Conservation (phyloP, 345 rosid genomes). For the Alliaria petiolata region DNA sequence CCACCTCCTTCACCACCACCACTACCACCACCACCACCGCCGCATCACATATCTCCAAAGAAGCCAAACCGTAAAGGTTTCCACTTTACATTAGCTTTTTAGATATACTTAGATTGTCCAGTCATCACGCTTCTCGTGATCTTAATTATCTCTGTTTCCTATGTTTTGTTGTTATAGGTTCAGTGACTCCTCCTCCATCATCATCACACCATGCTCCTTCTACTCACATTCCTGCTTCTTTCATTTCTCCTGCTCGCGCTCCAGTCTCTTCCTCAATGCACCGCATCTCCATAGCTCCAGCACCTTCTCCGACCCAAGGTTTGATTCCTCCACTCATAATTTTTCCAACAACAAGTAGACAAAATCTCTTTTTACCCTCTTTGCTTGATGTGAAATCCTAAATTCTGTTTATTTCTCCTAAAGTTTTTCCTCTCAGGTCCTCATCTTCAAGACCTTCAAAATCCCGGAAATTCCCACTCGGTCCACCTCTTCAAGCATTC, state of each 20-base stretch:
- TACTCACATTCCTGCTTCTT: slow-evolving; percentile 42
- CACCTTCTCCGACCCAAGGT: slow-evolving; percentile 48
- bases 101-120: slow-evolving; percentile 10
- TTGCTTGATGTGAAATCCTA: slow-evolving; percentile 21
- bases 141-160: slow-evolving; percentile 19
- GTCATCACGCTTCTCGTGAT: background rate
- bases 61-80: slow-evolving; percentile 45
- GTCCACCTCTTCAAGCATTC: slow-evolving; percentile 62
- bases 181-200: slow-evolving; percentile 43
- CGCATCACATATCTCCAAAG: slow-evolving; percentile 44
- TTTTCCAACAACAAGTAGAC: background rate
- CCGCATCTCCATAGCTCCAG: slow-evolving; percentile 41
- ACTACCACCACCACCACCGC: too few relatives aligned
- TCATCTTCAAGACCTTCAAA: slow-evolving; percentile 56
- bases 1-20: slow-evolving; percentile 46
- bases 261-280: slow-evolving; percentile 36
- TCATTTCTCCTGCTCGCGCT: slow-evolving; percentile 34
- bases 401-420: slow-evolving; percentile 30
- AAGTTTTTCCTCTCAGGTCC: slow-evolving; percentile 40
- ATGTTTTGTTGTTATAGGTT: slow-evolving; percentile 39
- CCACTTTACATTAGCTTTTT: background rate
- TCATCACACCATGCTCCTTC: slow-evolving; percentile 46
- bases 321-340: slow-evolving; percentile 34
- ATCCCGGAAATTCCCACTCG: slow-evolving; percentile 48
- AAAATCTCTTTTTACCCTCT: background rate